Percentiles rank a stretch among this genome's conserved stretches.
Conservation (phyloP, 768 basidiomycete genomes). For the Hebeloma cylindrosporum region DNA sequence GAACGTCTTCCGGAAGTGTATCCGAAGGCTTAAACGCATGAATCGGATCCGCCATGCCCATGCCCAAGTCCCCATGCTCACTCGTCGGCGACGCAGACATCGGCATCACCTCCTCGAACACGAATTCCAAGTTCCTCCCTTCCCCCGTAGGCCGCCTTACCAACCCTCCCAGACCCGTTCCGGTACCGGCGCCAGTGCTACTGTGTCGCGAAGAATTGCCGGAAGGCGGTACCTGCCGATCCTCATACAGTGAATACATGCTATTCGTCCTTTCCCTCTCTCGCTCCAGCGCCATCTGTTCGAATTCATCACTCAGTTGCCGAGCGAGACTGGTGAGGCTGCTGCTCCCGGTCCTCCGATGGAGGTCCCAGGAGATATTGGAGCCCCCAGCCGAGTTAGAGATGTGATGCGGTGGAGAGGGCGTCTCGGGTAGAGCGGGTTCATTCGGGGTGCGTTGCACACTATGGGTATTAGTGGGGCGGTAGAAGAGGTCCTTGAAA, state of each 20-base stretch:
- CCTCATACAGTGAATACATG: slow-evolving; percentile 31
- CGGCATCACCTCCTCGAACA: slow-evolving; percentile 37
- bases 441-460: slow-evolving; percentile 19
- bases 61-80: slow-evolving; percentile 15
- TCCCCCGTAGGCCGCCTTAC: slow-evolving; percentile 30
- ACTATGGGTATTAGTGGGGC: slow-evolving; percentile 37
- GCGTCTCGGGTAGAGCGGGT: slow-evolving; percentile 24
- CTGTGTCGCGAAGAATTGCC: background rate
- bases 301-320: slow-evolving; percentile 52
- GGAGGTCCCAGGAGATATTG: slow-evolving; percentile 41
- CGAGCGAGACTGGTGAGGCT: slow-evolving; percentile 49
- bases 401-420: slow-evolving; percentile 27
- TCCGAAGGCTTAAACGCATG: slow-evolving; percentile 40
- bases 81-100: slow-evolving; percentile 25
- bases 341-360: slow-evolving; percentile 38
- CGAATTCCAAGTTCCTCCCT: slow-evolving; percentile 36
- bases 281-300: slow-evolving; percentile 37
- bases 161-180: slow-evolving; percentile 1
- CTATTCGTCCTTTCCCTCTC: slow-evolving; percentile 28
- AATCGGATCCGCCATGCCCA: too few species aligned
- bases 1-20: slow-evolving; percentile 51
- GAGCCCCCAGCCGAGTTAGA: too few species aligned
- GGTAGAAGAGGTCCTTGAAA: slow-evolving; percentile 75
- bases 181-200: background rate
- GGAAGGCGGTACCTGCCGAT: too few species aligned